These are phyloP conservation scores for Penicillium sp. DNA, from an alignment of 2,329 filamentous ascomycete genomes.

Conservation along the genomic window DNA sequence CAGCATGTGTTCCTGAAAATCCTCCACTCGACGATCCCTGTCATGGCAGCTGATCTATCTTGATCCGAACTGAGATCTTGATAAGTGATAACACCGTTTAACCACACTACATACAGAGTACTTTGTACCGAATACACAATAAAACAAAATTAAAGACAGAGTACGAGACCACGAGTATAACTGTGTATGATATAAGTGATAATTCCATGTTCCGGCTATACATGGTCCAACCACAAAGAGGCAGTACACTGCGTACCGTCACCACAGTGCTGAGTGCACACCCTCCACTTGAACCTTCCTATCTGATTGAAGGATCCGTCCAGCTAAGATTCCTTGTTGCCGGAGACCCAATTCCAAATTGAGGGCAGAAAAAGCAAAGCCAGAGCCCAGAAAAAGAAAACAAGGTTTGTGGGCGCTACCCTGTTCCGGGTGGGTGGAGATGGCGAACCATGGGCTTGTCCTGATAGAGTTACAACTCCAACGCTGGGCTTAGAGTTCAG, in stretches of 20 bases:
- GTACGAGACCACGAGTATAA: too few relatives aligned
- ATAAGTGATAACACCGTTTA: not conserved
- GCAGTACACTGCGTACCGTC: too few relatives aligned
- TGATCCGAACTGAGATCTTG: constrained; percentile 7
- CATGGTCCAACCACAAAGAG: too few relatives aligned
- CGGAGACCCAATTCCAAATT: not conserved
- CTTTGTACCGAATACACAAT: not conserved
- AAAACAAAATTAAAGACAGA: not conserved
- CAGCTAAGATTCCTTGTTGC: not conserved
- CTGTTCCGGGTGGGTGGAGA: not conserved
- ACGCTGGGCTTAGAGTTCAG: not conserved
- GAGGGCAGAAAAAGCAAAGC: not conserved
- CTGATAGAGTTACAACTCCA: not conserved
- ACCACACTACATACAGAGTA: too few relatives aligned
- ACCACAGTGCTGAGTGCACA: too few relatives aligned
- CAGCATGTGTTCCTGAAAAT: constrained; percentile 14
- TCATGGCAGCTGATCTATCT: constrained; percentile 14
- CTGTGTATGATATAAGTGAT: too few relatives aligned
- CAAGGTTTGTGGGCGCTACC: not conserved
- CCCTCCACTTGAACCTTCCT: not conserved
- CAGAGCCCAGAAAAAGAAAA: not conserved
- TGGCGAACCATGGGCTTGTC: constrained; percentile 5
- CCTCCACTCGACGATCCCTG: constrained; percentile 14
- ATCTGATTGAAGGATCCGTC: not conserved
- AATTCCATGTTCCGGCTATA: too few relatives aligned